A percentile compares a stretch with the other conserved stretches of the same genome.
Evolutionary conservation across 1,284 basidiomycete genomes (phyloP).

Genomic region (Lentinus polychrous): DNA sequence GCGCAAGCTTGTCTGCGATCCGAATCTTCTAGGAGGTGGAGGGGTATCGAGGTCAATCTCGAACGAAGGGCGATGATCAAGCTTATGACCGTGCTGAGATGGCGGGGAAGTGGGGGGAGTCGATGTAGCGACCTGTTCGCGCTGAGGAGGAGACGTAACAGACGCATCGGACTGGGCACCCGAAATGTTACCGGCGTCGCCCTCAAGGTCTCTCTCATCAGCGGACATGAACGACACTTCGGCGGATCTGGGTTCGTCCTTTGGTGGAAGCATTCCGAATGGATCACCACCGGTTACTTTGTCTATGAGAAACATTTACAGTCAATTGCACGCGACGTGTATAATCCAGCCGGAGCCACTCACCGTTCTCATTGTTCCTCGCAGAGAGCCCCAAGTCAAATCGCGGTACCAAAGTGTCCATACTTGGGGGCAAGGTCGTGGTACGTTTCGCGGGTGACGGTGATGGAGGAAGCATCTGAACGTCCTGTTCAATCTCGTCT

Average conservation of each 20-base stretch:
- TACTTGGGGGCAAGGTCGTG: conserved; percentile 4
- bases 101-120: conserved; percentile 14
- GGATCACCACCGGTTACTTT: conserved; percentile 13
- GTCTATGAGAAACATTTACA: no score
- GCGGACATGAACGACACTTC: conserved; percentile 32
- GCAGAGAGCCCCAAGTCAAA: conserved; percentile 29
- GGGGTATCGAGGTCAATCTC: conserved; percentile 7
- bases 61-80: conserved; percentile 4
- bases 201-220: conserved; percentile 10
- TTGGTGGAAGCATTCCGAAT: conserved; percentile 17
- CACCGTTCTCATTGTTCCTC: conserved; percentile 7
- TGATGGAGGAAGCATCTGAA: conserved; percentile 50
- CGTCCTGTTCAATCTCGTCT: conserved; percentile 37
- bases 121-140: conserved; percentile 1
- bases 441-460: conserved; percentile 48
- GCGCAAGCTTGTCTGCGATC: conserved; percentile 6
- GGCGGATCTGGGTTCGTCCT: conserved; percentile 25
- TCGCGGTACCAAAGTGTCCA: conserved; percentile 34
- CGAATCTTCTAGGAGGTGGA: conserved; percentile 7
- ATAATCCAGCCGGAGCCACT: neutral
- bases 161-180: conserved; percentile 23
- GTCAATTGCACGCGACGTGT: no score
- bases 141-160: conserved; percentile 16
- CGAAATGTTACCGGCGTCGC: conserved; percentile 28
- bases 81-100: conserved; percentile 1